These are phyloP conservation scores for Prunus persica DNA, from an alignment of 306 rosid genomes.

Conservation along the genomic window DNA sequence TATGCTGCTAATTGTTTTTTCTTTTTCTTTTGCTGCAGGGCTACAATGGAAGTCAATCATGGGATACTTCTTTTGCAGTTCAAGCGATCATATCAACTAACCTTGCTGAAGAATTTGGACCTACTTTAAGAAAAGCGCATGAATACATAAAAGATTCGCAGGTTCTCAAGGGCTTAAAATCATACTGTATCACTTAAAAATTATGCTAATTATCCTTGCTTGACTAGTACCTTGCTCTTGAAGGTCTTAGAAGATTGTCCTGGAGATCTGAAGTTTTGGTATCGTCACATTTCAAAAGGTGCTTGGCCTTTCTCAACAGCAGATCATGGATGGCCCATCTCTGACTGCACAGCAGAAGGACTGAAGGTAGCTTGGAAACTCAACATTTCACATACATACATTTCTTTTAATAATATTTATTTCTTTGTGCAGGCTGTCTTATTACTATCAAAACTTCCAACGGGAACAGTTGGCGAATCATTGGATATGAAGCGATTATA, in stretches of 20 bases:
- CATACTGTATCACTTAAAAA: neutral
- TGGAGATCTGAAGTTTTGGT: constrained; percentile 64
- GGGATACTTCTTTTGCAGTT: constrained; percentile 75
- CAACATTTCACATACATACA: neutral
- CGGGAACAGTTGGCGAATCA: constrained; percentile 61
- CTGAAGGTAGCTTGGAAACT: constrained; percentile 48
- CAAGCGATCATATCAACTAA: constrained; percentile 72
- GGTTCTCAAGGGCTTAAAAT: constrained; percentile 21
- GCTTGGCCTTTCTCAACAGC: constrained; percentile 92
- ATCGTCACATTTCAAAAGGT: constrained; percentile 29
- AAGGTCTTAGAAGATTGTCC: constrained; percentile 64
- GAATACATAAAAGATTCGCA: constrained; percentile 52
- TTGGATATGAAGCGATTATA: constrained; percentile 41
- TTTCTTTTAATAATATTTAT: neutral
- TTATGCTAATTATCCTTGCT: constrained; percentile 7
- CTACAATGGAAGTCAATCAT: constrained; percentile 79
- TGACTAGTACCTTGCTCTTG: neutral
- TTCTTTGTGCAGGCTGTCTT: constrained; percentile 59
- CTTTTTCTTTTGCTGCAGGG: constrained; percentile 47
- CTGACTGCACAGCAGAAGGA: constrained; percentile 97
- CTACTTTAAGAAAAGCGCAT: constrained; percentile 62
- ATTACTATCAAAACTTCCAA: constrained; percentile 49
- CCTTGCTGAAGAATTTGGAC: constrained; percentile 54
- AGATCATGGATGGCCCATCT: constrained; percentile 97
- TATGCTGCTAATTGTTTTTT: neutral